Base-by-base conservation (phyloP, 1,284 basidiomycete species). In the Flammula alnicola region DNA sequence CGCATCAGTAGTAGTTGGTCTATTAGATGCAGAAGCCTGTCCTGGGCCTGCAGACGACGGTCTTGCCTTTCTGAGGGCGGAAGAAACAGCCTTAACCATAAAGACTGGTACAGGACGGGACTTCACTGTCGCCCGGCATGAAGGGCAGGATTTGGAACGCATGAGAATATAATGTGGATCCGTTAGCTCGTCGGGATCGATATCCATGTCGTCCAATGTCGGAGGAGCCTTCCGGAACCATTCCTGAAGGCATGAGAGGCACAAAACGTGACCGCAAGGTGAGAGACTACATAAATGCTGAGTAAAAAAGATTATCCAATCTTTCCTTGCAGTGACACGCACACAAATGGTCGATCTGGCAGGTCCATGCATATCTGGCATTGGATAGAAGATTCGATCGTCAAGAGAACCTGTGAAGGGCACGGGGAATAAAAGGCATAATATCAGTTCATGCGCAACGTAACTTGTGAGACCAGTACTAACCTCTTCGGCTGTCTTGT, bases 351-450 rank as follows among this genome's bases (percentile, higher is more conserved):
- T 55, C 78, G 79, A 36, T 73, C 59, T 6, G 88, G 66, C 11
- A 82, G 63, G 16, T 90, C 88, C 72, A 88, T 83, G 60, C 87
- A 90, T 26, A 90, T 86, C 59, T 88, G 86, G 62, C 87, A 90
- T 55, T 81, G 81, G 14, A 86, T 61, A 31, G 78, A 75, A 23
- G 65, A 61, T 65, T 88, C 86, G 23, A 88, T 74, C 5, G 69
- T 70, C 12, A 73, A 63, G 6, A 87, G 66, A 36, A 81, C 66
- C 84, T 87, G 47, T 22, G 7, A 11, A 16, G 32, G 30, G 49
- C 33, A 37, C 33, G n/a, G 20, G n/a, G 56, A 27, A 26, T 43
- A 32, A 11, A 22, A 20, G 12, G 7, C 36, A 22, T 38, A 14
- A 11, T 5, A 12, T 10, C 11, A n/a, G 7, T 22, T 19, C 16